Evolutionary conservation across 371 early-diverging fungal species (phyloP), one percentile per base, ranked within the genome.

Genomic region (Blastocladiella emersonii): DNA sequence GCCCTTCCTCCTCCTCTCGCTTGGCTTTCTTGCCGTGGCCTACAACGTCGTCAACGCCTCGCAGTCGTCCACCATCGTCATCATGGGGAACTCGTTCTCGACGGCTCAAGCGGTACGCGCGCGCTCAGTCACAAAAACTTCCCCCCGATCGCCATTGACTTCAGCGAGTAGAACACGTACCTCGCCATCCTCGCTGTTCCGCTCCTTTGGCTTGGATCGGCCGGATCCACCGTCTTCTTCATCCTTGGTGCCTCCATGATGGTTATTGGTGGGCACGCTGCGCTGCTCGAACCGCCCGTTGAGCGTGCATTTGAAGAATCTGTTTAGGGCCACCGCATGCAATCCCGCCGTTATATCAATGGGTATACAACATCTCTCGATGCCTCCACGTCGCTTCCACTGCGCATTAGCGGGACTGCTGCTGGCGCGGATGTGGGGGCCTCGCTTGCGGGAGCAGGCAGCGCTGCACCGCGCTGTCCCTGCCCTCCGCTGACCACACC

Each of bases 161-260:
- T 8, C 6, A 5, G 19, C 0, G 8, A 17, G 27, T 25, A 59
- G 63, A 80, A 82, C 70, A 73, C 73, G 27, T 65, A 62, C 27
- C 76, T 85, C 63, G 75, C 74, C 48, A 67, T 68, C 55, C 65
- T 76, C 37, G 75, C 84, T 10, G 67, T 85, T 43, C 56, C 80
- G 34, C 66, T 85, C 39, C 72, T 85, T 51, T 75, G 80, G 57
- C 72, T 85, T 65, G 82, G 82, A 36, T 82, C 82, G 8, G 77
- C 82, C 49, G 77, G 83, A 8, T 80, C 82, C 21, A 76, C 79
- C 32, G 71, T 85, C 44, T 85, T 85, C 55, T 85, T 85, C 85
- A 78, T 85, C 63, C 72, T 83, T 64, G 83, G 82, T 57, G 84
- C 83, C 43, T 80, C 81, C 57, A 83, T 81, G 49, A 66, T 82